These are phyloP conservation scores for Coprinopsis strossmayeri DNA, from an alignment of 768 basidiomycete species.

Conservation along the genomic window DNA sequence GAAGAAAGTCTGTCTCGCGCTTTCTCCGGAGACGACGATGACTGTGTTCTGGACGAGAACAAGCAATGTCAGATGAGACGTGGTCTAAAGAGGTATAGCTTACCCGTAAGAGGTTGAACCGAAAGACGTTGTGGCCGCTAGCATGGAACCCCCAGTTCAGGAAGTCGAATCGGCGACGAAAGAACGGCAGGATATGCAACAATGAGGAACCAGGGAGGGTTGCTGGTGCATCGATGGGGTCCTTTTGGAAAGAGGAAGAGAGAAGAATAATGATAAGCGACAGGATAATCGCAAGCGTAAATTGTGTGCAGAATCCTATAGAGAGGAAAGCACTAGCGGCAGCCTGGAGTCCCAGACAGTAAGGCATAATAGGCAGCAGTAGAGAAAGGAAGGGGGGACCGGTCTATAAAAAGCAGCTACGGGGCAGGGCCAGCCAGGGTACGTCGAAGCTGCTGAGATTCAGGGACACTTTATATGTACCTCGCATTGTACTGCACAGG, in stretches of 20 bases:
- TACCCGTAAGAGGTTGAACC: constrained; percentile 64
- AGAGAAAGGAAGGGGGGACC: constrained; percentile 13
- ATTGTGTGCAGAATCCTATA: constrained; percentile 42
- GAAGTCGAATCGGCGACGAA: constrained; percentile 64
- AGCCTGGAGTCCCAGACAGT: constrained; percentile 42
- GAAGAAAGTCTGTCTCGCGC: constrained; percentile 63
- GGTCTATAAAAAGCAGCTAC: constrained; percentile 18
- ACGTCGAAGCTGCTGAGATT: constrained; percentile 20
- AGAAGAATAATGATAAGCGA: constrained; percentile 39
- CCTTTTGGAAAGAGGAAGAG: constrained; percentile 41
- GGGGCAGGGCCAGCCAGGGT: constrained; percentile 24
- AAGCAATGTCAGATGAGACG: neutral
- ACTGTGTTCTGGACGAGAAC: constrained; percentile 50
- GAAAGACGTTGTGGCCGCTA: constrained; percentile 59
- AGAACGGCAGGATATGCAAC: constrained; percentile 60
- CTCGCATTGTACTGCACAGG: constrained; percentile 16
- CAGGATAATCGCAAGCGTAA: constrained; percentile 40
- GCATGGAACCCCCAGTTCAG: constrained; percentile 64
- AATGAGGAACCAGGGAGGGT: constrained; percentile 53
- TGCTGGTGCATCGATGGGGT: constrained; percentile 44
- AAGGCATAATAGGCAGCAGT: constrained; percentile 37
- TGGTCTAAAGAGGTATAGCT: neutral
- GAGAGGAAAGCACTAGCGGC: constrained; percentile 44
- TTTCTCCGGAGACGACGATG: constrained; percentile 70
- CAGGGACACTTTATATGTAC: constrained; percentile 19